Evolutionary conservation across 176 grass and related monocot species (phyloP), one percentile per base, ranked within the genome.

Genomic region (Rhipidocladum racemiflorum): DNA sequence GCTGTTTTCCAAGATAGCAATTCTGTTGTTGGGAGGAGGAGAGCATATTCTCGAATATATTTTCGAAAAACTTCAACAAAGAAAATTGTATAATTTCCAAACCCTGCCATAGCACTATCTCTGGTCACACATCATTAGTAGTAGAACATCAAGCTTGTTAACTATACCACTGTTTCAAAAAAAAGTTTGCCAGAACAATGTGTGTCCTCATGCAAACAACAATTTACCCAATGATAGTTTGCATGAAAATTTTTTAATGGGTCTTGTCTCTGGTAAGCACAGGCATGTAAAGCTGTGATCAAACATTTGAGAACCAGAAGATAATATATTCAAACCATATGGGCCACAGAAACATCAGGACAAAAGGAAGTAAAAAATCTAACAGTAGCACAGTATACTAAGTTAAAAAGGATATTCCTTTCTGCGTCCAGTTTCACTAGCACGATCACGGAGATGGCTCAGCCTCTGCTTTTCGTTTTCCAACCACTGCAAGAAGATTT

Each of bases 341-440:
- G 6, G 17, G 24, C 38, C 34, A 70, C 25, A 53, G 25, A 27
- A 43, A 67, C 20, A 90, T 23, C 20, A 24, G 7, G 29, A 4
- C 34, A 45, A 18, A 16, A 62, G 70, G 0, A 17, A 42, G 18
- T 40, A 59, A 81, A 48, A 68, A 66, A 53, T 74, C 27, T 35
- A 80, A 83, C 75, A 81, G 42, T 13, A 78, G 70, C 39, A 45
- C 50, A 81, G 59, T 68, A 79, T 82, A 70, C 36, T 83, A 72
- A 44, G 13, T 61, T 20, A 80, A 93, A 50, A 92, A 99, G 97
- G 97, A 99, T 99, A 99, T 99, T 99, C 83, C 65, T 99, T 99
- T 90, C 97, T 88, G 38, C 89, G 85, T 25, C 93, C 97, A 65
- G 91, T 93, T 91, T 99, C 97, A 93, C 93, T 99, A 81, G 97